Base-by-base conservation (phyloP, 306 rosid genomes). In the Rosa multiflora region DNA sequence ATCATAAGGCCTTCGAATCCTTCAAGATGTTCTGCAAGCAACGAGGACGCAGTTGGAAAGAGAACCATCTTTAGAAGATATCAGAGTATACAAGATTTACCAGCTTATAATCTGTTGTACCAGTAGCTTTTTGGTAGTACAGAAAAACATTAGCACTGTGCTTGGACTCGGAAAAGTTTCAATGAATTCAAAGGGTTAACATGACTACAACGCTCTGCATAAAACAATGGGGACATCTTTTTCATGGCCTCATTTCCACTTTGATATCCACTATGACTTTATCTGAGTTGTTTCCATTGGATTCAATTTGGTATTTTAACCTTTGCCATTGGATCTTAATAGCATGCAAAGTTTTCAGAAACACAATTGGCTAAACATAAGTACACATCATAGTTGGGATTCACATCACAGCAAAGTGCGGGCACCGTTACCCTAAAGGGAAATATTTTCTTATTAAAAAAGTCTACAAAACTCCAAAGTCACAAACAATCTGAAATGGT, bases 11-110 rank as follows among this genome's bases (percentile, higher is more conserved):
- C 68, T 81, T 75, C 29, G 37, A 71, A 80, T 79, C 73, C n/a
- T 82, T 82, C 89, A 95, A 98, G 97, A 89, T 81, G 98, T 95
- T 48, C 75, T 95, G 53, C 96, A 90, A 82, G 87, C 87, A 76
- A 95, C 98, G 15, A n/a, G 94, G 80, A 84, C 69, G 26, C 98
- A 93, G 80, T 79, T 93, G 86, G 98, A 95, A 85, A 93, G 96
- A 82, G 98, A 95, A 88, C 79, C 93, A 53, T 88, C 91, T 49
- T 87, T 95, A 76, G 97, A 95, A 84, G 99, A 91, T 86, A 76
- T 48, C 81, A 86, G 72, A 84, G 79, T 78, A 84, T 95, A 86
- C 87, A 88, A 87, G 97, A 95, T 67, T 79, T 95, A 40, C 98
- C 98, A 3, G 97, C 99, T 21, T 93, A 91, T 76, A 93, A 93